Evolutionary conservation across 768 basidiomycete genomes (phyloP).

Genomic region (Russula sp.): DNA sequence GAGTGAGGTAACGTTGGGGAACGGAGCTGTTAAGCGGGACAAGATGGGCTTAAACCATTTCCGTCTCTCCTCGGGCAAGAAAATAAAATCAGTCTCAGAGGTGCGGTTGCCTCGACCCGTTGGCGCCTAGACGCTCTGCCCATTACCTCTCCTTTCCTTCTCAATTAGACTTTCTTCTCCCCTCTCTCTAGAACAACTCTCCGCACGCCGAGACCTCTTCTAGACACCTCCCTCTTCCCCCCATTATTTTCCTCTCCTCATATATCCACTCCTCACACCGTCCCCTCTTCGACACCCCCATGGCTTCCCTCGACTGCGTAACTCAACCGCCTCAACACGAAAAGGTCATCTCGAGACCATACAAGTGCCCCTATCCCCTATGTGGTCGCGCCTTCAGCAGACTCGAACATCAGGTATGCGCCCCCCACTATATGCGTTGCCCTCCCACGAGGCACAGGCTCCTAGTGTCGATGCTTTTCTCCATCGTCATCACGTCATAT

Average conservation of each 20-base stretch:
- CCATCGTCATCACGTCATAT: constrained; percentile 2
- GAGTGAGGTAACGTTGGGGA: constrained; percentile 8
- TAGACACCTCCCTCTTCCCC: constrained; percentile 13
- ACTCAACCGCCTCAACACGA: constrained; percentile 9
- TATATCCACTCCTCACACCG: not conserved
- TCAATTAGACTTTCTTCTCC: not conserved
- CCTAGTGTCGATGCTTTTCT: not conserved
- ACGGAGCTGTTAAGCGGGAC: constrained; percentile 1
- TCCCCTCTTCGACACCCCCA: not conserved
- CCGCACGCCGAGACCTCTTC: constrained; percentile 23
- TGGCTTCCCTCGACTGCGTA: constrained; percentile 1
- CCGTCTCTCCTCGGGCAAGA: not conserved
- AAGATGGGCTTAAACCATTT: constrained; percentile 1
- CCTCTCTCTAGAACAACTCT: not conserved
- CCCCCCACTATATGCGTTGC: constrained; percentile 25
- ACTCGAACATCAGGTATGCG: constrained; percentile 87
- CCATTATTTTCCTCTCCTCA: constrained; percentile 10
- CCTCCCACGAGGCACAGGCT: not conserved
- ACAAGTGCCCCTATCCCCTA: constrained; percentile 91
- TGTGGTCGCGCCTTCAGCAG: constrained; percentile 96
- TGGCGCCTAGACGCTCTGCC: constrained; percentile 25
- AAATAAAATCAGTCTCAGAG: not conserved
- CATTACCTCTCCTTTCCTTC: constrained; percentile 5
- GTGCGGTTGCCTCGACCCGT: constrained; percentile 21
- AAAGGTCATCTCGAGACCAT: constrained; percentile 58